Evolutionary conservation across 805 yeast genomes (phyloP).

Genomic region (Starmerella potacharoeniae): DNA sequence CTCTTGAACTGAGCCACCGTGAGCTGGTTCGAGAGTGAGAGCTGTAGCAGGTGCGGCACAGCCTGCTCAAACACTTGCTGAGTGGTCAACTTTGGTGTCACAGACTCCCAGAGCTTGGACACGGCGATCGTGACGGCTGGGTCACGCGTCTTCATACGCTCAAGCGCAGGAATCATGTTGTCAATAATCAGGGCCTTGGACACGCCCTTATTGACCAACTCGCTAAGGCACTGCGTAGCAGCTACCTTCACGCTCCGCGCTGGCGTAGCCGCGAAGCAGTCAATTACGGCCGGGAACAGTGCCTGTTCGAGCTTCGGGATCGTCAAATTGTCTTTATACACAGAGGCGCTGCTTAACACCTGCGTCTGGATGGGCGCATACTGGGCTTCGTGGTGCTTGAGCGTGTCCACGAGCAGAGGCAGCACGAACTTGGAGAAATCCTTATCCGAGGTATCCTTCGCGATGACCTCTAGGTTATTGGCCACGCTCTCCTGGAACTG

Average conservation of each 20-base stretch:
- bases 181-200: slow-evolving; percentile 66
- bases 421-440: slow-evolving; percentile 42
- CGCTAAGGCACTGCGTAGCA: slow-evolving; percentile 13
- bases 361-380: slow-evolving; percentile 40
- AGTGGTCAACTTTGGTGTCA: slow-evolving; percentile 34
- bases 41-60: slow-evolving; percentile 42
- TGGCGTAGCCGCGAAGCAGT: slow-evolving; percentile 72
- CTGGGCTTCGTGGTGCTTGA: slow-evolving; percentile 25
- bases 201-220: slow-evolving; percentile 27
- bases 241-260: slow-evolving; percentile 63
- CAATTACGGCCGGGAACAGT: slow-evolving; percentile 61
- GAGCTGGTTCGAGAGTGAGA: slow-evolving; percentile 39
- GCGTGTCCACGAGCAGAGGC: slow-evolving; percentile 33
- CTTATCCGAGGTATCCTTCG: slow-evolving; percentile 39
- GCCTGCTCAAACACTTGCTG: slow-evolving; percentile 43
- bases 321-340: slow-evolving; percentile 41
- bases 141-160: slow-evolving; percentile 66
- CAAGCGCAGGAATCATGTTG: slow-evolving; percentile 67
- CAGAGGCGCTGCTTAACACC: slow-evolving; percentile 36
- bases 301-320: slow-evolving; percentile 62
- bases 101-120: slow-evolving; percentile 33
- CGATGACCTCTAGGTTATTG: slow-evolving; percentile 39
- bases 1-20: slow-evolving; percentile 34
- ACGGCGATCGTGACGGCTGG: slow-evolving; percentile 47
- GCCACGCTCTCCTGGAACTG: slow-evolving; percentile 37